A percentile compares a stretch with the other conserved stretches of the same genome.
These are phyloP conservation scores for Trichosporon sp. DNA, from an alignment of 1,284 basidiomycete genomes.

Conservation along the genomic window DNA sequence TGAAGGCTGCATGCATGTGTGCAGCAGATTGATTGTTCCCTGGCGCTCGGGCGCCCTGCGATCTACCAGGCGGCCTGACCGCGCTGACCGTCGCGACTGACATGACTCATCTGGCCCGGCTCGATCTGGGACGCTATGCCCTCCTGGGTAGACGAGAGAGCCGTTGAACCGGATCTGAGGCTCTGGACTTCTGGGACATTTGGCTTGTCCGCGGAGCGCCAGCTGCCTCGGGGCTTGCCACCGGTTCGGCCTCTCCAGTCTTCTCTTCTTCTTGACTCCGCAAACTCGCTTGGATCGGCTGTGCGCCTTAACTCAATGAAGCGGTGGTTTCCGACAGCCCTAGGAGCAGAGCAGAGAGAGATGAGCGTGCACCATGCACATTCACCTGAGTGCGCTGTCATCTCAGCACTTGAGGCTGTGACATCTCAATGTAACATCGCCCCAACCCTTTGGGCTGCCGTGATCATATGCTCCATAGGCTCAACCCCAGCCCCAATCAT, in stretches of 20 bases:
- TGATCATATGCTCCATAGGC: not conserved
- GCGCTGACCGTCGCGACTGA: not conserved
- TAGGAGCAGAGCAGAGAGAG: too few relatives aligned
- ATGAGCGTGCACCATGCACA: too few relatives aligned
- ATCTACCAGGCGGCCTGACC: too few relatives aligned
- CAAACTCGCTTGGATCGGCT: slow-evolving; percentile 3
- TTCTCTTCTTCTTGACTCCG: not conserved
- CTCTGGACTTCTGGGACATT: not conserved
- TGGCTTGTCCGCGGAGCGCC: not conserved
- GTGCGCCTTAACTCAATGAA: not conserved
- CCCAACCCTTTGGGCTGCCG: not conserved
- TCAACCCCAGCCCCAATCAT: not conserved
- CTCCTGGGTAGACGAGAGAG: not conserved
- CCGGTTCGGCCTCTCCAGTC: not conserved
- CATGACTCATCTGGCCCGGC: not conserved
- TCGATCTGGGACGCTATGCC: not conserved
- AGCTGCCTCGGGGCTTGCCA: not conserved
- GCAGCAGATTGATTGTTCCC: not conserved
- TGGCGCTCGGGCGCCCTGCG: not conserved
- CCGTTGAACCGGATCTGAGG: not conserved
- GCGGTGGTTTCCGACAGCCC: slow-evolving; percentile 3
- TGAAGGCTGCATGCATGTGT: not conserved
- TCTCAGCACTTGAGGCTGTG: not conserved
- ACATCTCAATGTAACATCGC: slow-evolving; percentile 1
- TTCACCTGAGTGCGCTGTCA: too few relatives aligned